These are phyloP conservation scores for Inonotus hispidus DNA, from an alignment of 1,284 basidiomycete species.

Conservation along the genomic window DNA sequence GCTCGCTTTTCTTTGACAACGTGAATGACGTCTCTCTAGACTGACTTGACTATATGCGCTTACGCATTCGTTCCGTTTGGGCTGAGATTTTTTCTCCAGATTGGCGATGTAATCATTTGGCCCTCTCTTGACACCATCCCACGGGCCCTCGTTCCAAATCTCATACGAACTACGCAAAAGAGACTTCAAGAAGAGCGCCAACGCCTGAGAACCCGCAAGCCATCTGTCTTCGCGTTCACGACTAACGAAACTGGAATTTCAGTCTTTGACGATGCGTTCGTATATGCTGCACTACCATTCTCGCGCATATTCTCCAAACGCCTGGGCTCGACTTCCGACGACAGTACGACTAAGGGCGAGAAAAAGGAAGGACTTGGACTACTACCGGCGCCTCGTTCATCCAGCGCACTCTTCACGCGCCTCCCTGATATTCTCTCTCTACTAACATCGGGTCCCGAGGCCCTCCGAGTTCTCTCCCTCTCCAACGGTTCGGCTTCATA, in stretches of 20 bases:
- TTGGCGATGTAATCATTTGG: background rate
- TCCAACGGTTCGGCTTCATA: conserved; percentile 40
- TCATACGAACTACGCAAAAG: background rate
- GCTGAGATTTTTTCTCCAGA: background rate
- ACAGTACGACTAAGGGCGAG: no score
- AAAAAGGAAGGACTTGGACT: conserved; percentile 19
- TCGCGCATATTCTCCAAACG: background rate
- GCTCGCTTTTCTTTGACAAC: background rate
- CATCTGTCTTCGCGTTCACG: conserved; percentile 12
- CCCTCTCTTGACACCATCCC: conserved; percentile 9
- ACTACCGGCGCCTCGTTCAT: conserved; percentile 22
- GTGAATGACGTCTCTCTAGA: background rate
- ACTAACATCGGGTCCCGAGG: conserved; percentile 27
- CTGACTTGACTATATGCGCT: background rate
- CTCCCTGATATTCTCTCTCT: conserved; percentile 30
- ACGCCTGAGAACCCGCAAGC: background rate
- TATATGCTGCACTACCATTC: conserved; percentile 1
- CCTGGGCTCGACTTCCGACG: no score
- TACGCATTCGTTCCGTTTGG: no score
- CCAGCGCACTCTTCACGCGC: conserved; percentile 30
- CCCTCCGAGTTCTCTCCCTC: conserved; percentile 34
- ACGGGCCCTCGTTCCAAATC: background rate
- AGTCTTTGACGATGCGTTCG: background rate
- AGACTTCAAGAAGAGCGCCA: background rate
- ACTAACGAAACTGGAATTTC: conserved; percentile 12